A percentile compares a stretch with the other conserved stretches of the same genome.
Conservation (phyloP, 2,329 filamentous ascomycete genomes). For the Curvularia eragrostidis region DNA sequence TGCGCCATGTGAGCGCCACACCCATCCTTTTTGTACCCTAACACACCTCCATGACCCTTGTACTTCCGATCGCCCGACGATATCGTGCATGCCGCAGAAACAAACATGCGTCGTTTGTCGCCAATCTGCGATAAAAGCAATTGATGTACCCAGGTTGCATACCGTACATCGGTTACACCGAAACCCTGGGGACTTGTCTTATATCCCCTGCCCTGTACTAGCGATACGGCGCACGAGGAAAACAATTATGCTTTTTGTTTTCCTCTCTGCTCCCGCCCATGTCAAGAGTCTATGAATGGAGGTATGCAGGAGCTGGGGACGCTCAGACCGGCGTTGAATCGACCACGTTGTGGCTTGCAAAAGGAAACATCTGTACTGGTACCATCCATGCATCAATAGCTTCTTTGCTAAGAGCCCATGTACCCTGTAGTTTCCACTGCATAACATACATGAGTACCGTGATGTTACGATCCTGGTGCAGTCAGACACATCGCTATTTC, state of each 20-base stretch:
- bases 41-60: neutral
- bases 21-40: neutral
- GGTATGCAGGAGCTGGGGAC: neutral
- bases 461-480: neutral
- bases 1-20: neutral
- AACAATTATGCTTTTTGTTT: neutral
- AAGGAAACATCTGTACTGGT: neutral
- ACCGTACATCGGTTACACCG: neutral
- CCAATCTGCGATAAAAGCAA: neutral
- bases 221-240: neutral
- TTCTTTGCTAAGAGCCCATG: neutral
- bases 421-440: neutral
- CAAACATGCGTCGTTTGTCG: neutral
- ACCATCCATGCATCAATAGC: neutral
- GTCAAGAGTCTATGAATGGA: neutral
- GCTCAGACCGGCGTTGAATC: neutral
- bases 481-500: neutral
- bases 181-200: neutral
- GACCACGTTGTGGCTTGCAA: neutral
- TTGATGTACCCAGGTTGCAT: neutral
- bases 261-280: neutral
- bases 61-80: neutral
- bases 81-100: neutral
- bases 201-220: neutral
- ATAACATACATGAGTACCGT: neutral